Evolutionary conservation across 2,329 filamentous ascomycete species (phyloP), one percentile per base, ranked within the genome.

Genomic region (Lasiodiplodia citricola): DNA sequence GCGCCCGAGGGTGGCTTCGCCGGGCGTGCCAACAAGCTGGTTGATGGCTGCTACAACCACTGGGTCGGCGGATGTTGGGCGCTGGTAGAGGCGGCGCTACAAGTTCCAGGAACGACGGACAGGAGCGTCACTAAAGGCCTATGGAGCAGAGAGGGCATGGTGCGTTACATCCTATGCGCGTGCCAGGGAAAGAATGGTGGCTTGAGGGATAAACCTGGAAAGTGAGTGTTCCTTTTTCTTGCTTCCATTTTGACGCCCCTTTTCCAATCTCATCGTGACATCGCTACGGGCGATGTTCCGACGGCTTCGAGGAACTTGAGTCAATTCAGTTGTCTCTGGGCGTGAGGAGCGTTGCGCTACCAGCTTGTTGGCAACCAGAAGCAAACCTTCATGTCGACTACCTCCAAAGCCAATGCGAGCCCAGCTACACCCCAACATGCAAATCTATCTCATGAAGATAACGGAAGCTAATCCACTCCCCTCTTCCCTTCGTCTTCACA

Each of bases 61-160:
- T 99, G 96, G 96, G 91, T 97, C 41, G 96, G 96, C 67, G 92
- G 92, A 67, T 98, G 94, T 83, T 99, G 94, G 93, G 91, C 95
- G 56, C 82, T 99, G 72, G 85, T 98, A 73, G 92, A 97, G 83
- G 92, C 93, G 68, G 90, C 90, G 67, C 82, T 96, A 69, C 86
- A 87, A 72, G 87, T 87, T 35, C 83, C 67, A 80, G 79, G 54
- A 65, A 73, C 41, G 5, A 18, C 25, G 18, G 56, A 51, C 38
- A 65, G 47, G 11, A 38, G 21, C 11, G 23, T 50, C 21, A n/a
- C 52, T 2, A 66, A 38, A 3, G 64, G 66, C 25, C 81, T 94
- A 57, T 97, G 93, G 85, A 94, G 90, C 79, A 90, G 93, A 66
- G 91, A 96, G 75, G 96, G 92, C 7, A 83, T 98, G 74, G 91